Conservation (phyloP, 2,329 filamentous ascomycete genomes). For the Teratosphaeria pseudoeucalypti region DNA sequence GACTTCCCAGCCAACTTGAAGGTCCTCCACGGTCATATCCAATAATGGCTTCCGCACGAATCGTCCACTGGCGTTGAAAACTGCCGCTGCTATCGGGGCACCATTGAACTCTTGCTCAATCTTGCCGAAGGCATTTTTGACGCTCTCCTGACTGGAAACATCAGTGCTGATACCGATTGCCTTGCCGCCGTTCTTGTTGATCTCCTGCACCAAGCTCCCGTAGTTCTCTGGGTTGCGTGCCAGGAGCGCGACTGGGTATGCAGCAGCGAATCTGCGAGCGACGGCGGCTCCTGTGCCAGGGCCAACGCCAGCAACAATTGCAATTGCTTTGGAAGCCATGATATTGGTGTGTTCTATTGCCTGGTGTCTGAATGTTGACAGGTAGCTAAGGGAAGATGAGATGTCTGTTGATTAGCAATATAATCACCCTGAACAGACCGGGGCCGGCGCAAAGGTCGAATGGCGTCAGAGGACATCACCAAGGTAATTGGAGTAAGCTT, state of each 20-base stretch:
- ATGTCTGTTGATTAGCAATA: neutral
- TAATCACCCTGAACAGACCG: neutral
- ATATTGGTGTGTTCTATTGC: neutral
- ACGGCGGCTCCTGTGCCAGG: constrained; percentile 54
- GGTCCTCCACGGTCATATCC: constrained; percentile 49
- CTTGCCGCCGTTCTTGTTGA: constrained; percentile 55
- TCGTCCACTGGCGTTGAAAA: constrained; percentile 58
- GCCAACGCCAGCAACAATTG: constrained; percentile 63
- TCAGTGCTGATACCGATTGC: constrained; percentile 63
- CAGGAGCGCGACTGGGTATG: constrained; percentile 66
- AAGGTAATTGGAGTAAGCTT: neutral
- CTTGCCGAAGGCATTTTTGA: constrained; percentile 51
- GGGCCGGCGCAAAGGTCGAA: neutral
- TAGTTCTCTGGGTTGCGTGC: constrained; percentile 58
- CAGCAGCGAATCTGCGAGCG: constrained; percentile 48
- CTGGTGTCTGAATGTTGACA: neutral
- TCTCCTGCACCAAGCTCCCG: constrained; percentile 56
- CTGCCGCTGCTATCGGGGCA: constrained; percentile 42
- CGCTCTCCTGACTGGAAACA: constrained; percentile 44
- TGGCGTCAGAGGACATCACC: neutral
- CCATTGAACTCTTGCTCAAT: constrained; percentile 50
- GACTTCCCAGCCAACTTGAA: constrained; percentile 40
- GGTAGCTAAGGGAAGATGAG: neutral
- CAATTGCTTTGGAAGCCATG: constrained; percentile 47
- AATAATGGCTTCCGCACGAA: constrained; percentile 52